Percentiles rank a stretch among this genome's conserved stretches.
Conservation (phyloP, 371 early-diverging fungal species). For the Mucor racemosus region DNA sequence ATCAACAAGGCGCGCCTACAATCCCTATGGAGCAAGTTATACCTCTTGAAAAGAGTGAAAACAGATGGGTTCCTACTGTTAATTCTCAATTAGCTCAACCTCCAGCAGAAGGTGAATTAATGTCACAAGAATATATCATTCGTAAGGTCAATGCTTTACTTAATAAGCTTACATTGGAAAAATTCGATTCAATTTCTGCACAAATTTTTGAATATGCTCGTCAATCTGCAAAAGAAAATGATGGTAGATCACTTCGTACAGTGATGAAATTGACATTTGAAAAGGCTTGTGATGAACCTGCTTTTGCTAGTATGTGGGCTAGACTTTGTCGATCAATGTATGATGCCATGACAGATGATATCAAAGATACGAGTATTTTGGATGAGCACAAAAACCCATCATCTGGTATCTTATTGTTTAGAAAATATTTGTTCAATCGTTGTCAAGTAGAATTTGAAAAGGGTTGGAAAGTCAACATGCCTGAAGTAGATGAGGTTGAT, state of each 20-base stretch:
- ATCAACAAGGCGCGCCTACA: conserved; percentile 53
- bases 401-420: conserved; percentile 77
- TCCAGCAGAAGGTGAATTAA: conserved; percentile 45
- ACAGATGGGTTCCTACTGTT: conserved; percentile 78
- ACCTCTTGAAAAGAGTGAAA: conserved; percentile 81
- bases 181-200: conserved; percentile 82
- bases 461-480: conserved; percentile 76
- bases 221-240: conserved; percentile 67
- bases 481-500: conserved; percentile 56
- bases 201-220: conserved; percentile 82
- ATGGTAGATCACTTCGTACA: conserved; percentile 73
- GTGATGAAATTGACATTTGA: conserved; percentile 89
- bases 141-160: conserved; percentile 87
- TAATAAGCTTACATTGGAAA: conserved; percentile 95
- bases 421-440: conserved; percentile 86
- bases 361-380: conserved; percentile 54
- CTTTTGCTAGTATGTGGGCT: conserved; percentile 90
- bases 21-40: conserved; percentile 68
- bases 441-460: conserved; percentile 92
- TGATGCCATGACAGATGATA: conserved; percentile 61
- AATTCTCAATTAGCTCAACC: conserved; percentile 21
- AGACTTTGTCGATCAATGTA: conserved; percentile 77
- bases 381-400: conserved; percentile 58
- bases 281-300: conserved; percentile 94
- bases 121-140: conserved; percentile 64